Evolutionary conservation across 176 grass and related monocot genomes (phyloP).

Genomic region (Rhipidocladum racemiflorum): DNA sequence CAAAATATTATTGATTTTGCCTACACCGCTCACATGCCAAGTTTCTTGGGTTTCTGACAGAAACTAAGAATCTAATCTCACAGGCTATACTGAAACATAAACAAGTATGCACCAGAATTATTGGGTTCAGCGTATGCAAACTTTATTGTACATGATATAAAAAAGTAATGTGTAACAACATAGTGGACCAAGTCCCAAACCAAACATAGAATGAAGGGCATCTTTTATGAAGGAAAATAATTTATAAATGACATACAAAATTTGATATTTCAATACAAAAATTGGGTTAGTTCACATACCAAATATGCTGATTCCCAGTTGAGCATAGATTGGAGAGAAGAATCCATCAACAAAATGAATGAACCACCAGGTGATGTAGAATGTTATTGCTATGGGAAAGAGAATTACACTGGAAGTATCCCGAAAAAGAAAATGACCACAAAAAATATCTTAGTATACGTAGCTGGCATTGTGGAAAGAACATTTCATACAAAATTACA

Average conservation of each 20-base stretch:
- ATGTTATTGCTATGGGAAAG: conserved; percentile 91
- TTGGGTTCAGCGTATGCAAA: background rate
- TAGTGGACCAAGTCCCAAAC: background rate
- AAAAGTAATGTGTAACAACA: background rate
- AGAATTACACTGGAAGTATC: conserved; percentile 68
- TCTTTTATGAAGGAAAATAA: conserved; percentile 4
- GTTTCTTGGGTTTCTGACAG: background rate
- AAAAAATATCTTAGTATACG: conserved; percentile 31
- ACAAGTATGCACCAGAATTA: background rate
- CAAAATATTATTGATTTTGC: conserved; percentile 5
- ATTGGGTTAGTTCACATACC: conserved; percentile 36
- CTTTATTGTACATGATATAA: background rate
- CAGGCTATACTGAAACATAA: background rate
- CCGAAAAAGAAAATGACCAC: background rate
- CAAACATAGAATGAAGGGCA: background rate
- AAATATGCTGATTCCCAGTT: conserved; percentile 92
- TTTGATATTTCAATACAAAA: conserved; percentile 1
- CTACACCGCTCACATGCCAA: background rate
- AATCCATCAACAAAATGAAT: conserved; percentile 98
- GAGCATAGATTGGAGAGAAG: conserved; percentile 90
- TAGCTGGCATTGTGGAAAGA: background rate
- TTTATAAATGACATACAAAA: background rate
- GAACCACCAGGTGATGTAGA: conserved; percentile 99
- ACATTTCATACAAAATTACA: background rate
- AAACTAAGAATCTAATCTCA: background rate